Base-by-base conservation (phyloP, 2,329 filamentous ascomycete genomes). In the Monilinia fructicola region DNA sequence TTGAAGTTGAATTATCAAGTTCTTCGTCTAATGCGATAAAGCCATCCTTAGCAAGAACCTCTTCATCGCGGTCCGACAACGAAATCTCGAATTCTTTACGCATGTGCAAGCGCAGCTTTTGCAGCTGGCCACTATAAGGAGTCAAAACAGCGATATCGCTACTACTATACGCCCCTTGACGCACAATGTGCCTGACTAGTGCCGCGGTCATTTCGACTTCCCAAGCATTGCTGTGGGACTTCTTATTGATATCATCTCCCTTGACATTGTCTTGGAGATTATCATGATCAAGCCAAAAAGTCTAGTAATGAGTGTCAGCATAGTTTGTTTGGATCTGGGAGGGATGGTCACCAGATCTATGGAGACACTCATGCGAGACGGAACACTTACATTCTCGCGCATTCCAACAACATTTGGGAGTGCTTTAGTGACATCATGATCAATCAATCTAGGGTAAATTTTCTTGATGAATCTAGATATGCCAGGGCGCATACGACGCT, bases 121-220 rank as follows among this genome's bases (percentile, higher is more conserved):
- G 78, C 2, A 86, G 75, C 68, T 90, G 87, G 0, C 85, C 86
- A 0, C 82, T 75, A 67, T 90, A 90, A 0, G 87, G 87, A 0
- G 90, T 92, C 7, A 93, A 74, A 0, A 94, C 85, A 0, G 89
- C 88, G 67, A 93, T 90, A 2, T 92, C 87, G 0, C 79, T 80
- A 0, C 78, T 76, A 0, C 74, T 75, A 73, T 93, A 92, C 0
- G 58, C 67, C 2, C 89, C 89, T 73, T 93, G 90, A 0, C 82
- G 80, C 6, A 89, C 78, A 0, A 93, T 76, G 72, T 93, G 89
- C 0, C 81, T 81, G 0, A 92, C 85, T 0, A 93, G 76, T 0
- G 84, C 82, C 9, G 81, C 78, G 0, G 84, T 83, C 85, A 93
- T 88, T 0, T 85, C 79, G 0, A 89, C 79, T 72, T 93, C 90